Percentiles rank a stretch among this genome's conserved stretches.
Conservation (phyloP, 73 alveolate species). For the Tetrahymena thermophila region DNA sequence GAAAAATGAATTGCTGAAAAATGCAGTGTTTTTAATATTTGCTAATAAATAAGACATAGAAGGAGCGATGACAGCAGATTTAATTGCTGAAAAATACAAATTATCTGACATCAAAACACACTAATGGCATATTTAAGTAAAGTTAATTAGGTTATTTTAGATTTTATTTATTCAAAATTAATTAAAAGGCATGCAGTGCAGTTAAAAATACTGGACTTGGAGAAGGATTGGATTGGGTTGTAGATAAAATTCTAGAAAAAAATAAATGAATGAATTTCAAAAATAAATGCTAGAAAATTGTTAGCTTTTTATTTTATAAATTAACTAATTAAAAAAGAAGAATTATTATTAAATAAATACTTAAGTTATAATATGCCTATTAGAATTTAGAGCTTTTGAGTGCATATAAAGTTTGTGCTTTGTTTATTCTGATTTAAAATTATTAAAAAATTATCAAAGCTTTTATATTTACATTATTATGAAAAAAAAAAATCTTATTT, state of each 20-base stretch:
- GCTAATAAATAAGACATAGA: conserved; percentile 48
- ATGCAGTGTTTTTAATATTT: conserved; percentile 35
- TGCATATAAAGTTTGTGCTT: too few species aligned
- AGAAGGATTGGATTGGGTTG: background rate
- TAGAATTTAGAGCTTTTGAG: too few species aligned
- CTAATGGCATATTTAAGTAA: conserved; percentile 44
- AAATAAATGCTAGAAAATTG: background rate
- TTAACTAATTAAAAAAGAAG: too few species aligned
- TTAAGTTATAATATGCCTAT: too few species aligned
- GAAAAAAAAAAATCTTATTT: too few species aligned
- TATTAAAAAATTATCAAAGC: too few species aligned
- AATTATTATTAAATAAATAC: too few species aligned
- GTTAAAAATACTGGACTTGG: background rate
- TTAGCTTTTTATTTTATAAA: too few species aligned
- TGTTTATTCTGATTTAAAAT: too few species aligned
- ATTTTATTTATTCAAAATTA: background rate
- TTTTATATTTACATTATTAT: too few species aligned
- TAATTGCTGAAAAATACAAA: conserved; percentile 36
- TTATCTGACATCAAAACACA: conserved; percentile 36
- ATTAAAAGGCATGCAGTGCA: background rate
- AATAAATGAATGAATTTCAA: background rate
- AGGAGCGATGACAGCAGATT: conserved; percentile 23
- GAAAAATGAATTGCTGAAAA: conserved; percentile 39
- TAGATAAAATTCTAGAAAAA: background rate
- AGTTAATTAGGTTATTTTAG: background rate